phyloP scores from a whole-genome alignment of 371 early-diverging fungal species.

The Chytridium lagenaria region DNA sequence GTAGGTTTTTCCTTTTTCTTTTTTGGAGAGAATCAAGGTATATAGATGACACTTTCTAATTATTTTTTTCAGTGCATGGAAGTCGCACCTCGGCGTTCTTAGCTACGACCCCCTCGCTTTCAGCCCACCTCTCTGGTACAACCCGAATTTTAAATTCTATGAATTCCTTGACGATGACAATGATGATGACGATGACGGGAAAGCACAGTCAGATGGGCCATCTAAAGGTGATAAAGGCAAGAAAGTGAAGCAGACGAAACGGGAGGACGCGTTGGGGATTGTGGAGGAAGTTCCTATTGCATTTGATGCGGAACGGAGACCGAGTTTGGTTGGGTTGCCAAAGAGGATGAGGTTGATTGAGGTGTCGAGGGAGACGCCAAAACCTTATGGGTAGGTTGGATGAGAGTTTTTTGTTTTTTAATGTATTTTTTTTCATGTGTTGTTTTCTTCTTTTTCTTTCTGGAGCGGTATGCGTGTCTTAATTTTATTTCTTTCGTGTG shows the following conservation, averaged over 20 bases:
- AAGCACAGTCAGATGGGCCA: background rate
- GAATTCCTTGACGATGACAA: background rate
- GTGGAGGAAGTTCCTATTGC: no score
- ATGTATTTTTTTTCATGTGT: no score
- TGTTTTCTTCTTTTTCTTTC: background rate
- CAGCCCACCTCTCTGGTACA: background rate
- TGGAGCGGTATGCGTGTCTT: background rate
- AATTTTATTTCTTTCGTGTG: no score
- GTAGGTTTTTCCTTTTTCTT: no score
- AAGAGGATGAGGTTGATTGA: background rate
- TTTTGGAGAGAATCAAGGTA: no score
- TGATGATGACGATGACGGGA: background rate
- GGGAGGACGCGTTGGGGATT: background rate
- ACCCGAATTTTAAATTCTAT: slow-evolving; percentile 1
- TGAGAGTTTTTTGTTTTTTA: no score
- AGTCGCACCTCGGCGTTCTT: slow-evolving; percentile 37
- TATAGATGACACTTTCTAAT: no score
- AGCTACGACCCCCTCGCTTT: slow-evolving; percentile 32
- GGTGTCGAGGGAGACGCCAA: background rate
- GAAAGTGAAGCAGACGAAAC: background rate
- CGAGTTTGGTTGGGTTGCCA: background rate
- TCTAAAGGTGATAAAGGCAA: no score
- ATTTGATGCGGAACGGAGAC: background rate
- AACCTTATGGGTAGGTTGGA: background rate
- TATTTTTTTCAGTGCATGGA: slow-evolving; percentile 33